Percentiles rank a stretch among this genome's conserved stretches.
Evolutionary conservation across 1,284 basidiomycete species (phyloP).

Genomic region (Somion occarium): DNA sequence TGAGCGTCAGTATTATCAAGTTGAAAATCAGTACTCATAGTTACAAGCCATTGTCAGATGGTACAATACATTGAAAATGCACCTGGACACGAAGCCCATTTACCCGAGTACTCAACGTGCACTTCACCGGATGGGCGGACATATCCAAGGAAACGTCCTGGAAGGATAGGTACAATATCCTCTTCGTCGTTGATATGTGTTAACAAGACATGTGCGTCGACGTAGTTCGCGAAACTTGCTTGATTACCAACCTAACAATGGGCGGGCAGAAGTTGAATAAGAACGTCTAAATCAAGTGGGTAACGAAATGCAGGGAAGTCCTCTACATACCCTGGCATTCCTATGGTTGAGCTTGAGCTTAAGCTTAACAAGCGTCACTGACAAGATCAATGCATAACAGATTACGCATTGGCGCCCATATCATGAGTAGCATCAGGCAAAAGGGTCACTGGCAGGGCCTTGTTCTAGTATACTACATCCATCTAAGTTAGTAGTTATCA

Average conservation of each 20-base stretch:
- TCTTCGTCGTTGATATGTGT: conserved; percentile 29
- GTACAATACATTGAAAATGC: background rate
- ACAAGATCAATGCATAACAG: no score
- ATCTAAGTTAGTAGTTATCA: no score
- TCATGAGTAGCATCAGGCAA: no score
- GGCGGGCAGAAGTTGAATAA: background rate
- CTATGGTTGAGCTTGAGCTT: no score
- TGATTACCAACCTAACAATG: conserved; percentile 40
- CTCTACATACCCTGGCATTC: conserved; percentile 44
- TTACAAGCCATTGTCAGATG: background rate
- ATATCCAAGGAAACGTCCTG: conserved; percentile 43
- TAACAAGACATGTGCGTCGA: conserved; percentile 37
- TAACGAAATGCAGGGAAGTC: background rate
- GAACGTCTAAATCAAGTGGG: background rate
- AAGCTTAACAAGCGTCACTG: no score
- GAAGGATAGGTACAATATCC: conserved; percentile 26
- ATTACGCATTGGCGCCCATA: no score
- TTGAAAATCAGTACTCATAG: conserved; percentile 27
- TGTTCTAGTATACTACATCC: no score
- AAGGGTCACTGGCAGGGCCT: no score
- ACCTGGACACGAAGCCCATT: conserved; percentile 48
- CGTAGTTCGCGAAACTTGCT: conserved; percentile 51
- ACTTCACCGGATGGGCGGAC: conserved; percentile 56
- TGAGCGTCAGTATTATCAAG: conserved; percentile 49
- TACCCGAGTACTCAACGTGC: conserved; percentile 44